Base-by-base conservation (phyloP, 73 alveolate genomes). In the Paraurostyla sp. region DNA sequence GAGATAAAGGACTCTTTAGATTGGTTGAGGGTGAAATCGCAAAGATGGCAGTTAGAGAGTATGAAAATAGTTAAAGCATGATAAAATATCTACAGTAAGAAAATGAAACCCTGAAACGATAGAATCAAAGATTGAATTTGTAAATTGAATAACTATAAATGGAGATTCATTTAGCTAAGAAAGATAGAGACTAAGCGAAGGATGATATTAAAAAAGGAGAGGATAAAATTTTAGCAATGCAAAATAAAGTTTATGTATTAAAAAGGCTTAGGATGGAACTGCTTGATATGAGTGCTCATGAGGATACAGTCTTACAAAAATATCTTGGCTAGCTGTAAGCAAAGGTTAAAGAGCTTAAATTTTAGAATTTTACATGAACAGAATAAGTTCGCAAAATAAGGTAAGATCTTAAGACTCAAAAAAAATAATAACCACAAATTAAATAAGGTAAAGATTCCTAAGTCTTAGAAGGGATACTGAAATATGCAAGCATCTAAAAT, bases 21-120 rank as follows among this genome's bases (percentile, higher is more conserved):
- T 52, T 13, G 9, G 30, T 52, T 20, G 69, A 52, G 69, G 69
- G 69, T 6, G 69, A 52, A 18, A 52, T 52, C 33, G 69, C 69
- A 18, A 52, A 52, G 33, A 52, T 52, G 69, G 69, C 69, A 18
- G 69, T 52, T 6, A 52, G 69, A 52, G 69, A 52, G 23, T 52
- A 52, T 52, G 69, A 52, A 52, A 52, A 20, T 20, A 52, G 69
- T 20, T 13, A 13, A 52, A 52, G 23, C 23, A 52, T 52, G 69
- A 52, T 52, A 9, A 52, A 52, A 52, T 52, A 13, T n/a, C 33
- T 52, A 9, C 13, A n/a, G 9, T 6, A 60, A 16, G 78, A 60
- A 29, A 60, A 60, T 33, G 50, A 60, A 16, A 16, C 78, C 22
- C 78, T 60, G 7, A 60, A 60, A 60, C 25, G 22, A 3, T 27